These are phyloP conservation scores for Penicillium ucsense DNA, from an alignment of 495 filamentous ascomycete species.

Conservation along the genomic window DNA sequence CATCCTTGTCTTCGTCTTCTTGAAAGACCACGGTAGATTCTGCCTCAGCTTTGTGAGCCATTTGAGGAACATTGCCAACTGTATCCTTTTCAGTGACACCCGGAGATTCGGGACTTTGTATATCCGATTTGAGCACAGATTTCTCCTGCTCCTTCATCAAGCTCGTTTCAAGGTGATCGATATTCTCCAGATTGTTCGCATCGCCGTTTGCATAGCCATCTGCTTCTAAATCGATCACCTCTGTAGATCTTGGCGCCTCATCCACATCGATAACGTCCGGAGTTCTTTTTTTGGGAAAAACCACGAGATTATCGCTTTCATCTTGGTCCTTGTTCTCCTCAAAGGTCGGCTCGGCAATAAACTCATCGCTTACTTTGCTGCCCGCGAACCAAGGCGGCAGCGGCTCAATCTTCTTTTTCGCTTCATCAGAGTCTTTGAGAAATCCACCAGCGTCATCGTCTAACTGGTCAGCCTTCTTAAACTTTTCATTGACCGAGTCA, in stretches of 20 bases:
- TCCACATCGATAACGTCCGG: constrained; percentile 41
- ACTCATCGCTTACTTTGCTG: constrained; percentile 18
- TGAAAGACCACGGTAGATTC: not conserved
- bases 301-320: constrained; percentile 22
- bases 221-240: constrained; percentile 36
- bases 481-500: constrained; percentile 2
- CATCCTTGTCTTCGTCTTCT: not conserved
- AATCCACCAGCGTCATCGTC: constrained; percentile 64
- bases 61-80: too few species aligned
- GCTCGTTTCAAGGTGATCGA: too few species aligned
- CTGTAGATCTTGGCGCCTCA: constrained; percentile 18
- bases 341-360: constrained; percentile 23
- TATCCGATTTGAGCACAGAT: too few species aligned
- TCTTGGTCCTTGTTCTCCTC: constrained; percentile 13
- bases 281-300: constrained; percentile 31
- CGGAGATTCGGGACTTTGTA: too few species aligned
- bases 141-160: too few species aligned
- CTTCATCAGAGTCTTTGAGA: constrained; percentile 34
- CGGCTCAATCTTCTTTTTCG: constrained; percentile 45
- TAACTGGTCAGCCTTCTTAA: constrained; percentile 6
- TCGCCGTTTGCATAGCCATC: constrained; percentile 1
- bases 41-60: too few species aligned
- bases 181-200: too few species aligned
- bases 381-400: constrained; percentile 81
- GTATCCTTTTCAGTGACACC: too few species aligned